Evolutionary conservation across 2,329 filamentous ascomycete genomes (phyloP), one percentile per base, ranked within the genome.

Genomic region (Gyromitra esculenta): DNA sequence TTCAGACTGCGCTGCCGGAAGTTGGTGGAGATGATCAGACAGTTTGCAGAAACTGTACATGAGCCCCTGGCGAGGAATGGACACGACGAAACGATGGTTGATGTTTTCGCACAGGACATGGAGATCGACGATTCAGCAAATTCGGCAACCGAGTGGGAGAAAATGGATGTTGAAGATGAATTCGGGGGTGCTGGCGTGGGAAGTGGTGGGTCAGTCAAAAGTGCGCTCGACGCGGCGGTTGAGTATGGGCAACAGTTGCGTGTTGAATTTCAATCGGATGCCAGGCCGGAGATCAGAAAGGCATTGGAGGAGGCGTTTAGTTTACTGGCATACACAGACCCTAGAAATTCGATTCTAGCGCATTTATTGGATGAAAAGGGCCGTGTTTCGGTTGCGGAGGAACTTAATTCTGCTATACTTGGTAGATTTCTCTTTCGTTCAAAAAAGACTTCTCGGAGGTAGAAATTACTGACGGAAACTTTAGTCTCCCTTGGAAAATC

Each of bases 321-420:
- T 5, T 86, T 97, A 70, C 88, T 98, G 79, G 94, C 94, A 0
- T 99, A 98, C 81, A 85, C 89, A 45, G 92, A 97, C 81, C 92
- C 94, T 0, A 87, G 91, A 15, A 89, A 90, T 80, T 93, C 92
- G 78, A 89, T 91, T 75, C 88, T 97, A 75, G 90, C 91, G 15
- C 91, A 93, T 81, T 85, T 97, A 76, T 85, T 99, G 73, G 92
- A 97, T 81, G 87, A 88, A 50, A 89, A 88, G 67, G 93, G 92
- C 0, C 87, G 96, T 56, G 89, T 90, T 18, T 87, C 89, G 18
- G 93, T 98, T 52, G 94, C 94, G 7, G 96, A 99, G 85, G 94
- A 97, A 83, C 86, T 99, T 73, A 98, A 98, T 83, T 92, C 93
- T 77, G 94, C 93, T 60, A 97, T 99, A 81, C 84, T 99, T 76